A percentile compares a stretch with the other conserved stretches of the same genome.
Conservation (phyloP, 306 rosid species). For the Aeschynomene evenia region DNA sequence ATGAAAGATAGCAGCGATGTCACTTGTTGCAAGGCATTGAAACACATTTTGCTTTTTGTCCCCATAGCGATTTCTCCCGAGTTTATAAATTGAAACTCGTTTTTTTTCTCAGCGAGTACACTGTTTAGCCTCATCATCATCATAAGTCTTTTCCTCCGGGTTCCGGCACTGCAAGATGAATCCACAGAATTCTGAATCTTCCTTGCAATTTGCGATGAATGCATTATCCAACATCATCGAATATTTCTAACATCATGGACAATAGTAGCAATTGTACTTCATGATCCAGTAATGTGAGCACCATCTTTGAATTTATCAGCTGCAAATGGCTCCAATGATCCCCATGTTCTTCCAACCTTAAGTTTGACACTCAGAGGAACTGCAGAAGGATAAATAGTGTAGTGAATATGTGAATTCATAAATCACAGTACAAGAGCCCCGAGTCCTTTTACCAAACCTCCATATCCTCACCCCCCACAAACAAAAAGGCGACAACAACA, state of each 20-base stretch:
- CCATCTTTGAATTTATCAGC: conserved; percentile 41
- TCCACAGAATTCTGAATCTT: not conserved
- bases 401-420: conserved; percentile 18
- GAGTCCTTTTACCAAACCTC: conserved; percentile 6
- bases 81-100: conserved; percentile 16
- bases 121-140: conserved; percentile 19
- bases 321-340: conserved; percentile 75
- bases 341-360: conserved; percentile 92
- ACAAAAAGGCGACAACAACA: too few species aligned
- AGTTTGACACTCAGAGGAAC: conserved; percentile 88
- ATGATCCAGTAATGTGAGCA: conserved; percentile 35
- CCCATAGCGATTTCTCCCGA: too few species aligned
- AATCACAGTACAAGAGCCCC: conserved; percentile 1
- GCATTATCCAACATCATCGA: conserved; percentile 18
- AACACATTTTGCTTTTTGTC: too few species aligned
- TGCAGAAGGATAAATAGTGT: conserved; percentile 43
- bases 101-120: conserved; percentile 6
- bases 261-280: conserved; percentile 14
- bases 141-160: not conserved
- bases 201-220: not conserved
- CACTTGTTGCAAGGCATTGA: conserved; percentile 16
- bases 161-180: not conserved
- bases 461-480: not conserved
- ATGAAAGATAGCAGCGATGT: conserved; percentile 4
- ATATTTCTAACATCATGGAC: conserved; percentile 16